phyloP scores from a whole-genome alignment of 257 asterid genomes.

The Ehretia macrophylla region DNA sequence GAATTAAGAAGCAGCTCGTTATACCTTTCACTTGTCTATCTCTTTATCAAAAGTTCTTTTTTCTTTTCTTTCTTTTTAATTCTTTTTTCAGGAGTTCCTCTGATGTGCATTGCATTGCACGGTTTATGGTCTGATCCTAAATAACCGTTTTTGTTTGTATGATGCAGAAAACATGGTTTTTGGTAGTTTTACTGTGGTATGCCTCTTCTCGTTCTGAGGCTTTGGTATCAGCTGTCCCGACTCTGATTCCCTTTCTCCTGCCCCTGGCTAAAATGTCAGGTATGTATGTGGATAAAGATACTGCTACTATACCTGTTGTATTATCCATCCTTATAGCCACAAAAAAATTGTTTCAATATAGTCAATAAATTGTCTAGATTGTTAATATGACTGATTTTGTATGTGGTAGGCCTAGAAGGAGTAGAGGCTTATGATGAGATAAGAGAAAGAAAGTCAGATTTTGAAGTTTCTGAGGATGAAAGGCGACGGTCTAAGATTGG shows the following conservation, averaged over 20 bases:
- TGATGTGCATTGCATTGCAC: neutral
- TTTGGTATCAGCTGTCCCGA: neutral
- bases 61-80: too few species aligned
- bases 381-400: neutral
- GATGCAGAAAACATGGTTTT: neutral
- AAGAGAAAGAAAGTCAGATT: conserved; percentile 19
- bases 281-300: neutral
- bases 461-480: conserved; percentile 46
- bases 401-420: conserved; percentile 7
- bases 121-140: neutral
- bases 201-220: neutral
- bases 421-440: conserved; percentile 7
- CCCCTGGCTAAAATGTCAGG: conserved; percentile 4
- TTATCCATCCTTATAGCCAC: too few species aligned
- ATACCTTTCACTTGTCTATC: too few species aligned
- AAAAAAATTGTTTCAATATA: too few species aligned
- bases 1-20: too few species aligned
- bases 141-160: neutral
- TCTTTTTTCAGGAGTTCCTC: neutral
- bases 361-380: neutral
- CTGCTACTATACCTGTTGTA: too few species aligned
- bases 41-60: too few species aligned
- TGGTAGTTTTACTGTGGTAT: neutral
- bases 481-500: conserved; percentile 42
- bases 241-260: neutral